Evolutionary conservation across 495 filamentous ascomycete species (phyloP).

Genomic region (Evernia prunastri): DNA sequence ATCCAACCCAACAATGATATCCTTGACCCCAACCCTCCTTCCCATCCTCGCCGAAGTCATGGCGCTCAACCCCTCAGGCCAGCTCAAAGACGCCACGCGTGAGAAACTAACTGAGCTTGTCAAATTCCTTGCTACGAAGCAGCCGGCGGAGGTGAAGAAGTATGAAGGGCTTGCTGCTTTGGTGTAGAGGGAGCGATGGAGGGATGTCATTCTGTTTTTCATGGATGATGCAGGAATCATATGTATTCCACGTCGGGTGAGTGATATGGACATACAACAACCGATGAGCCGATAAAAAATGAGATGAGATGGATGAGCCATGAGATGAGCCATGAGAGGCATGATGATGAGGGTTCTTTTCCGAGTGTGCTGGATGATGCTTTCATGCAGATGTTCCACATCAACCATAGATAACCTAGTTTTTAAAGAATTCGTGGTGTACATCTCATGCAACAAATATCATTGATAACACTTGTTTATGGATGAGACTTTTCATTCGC

Average conservation of each 20-base stretch:
- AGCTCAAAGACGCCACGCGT: slow-evolving; percentile 76
- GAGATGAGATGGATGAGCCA: not conserved
- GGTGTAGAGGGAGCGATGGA: slow-evolving; percentile 1
- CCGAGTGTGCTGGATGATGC: not conserved
- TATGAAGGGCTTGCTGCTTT: slow-evolving; percentile 25
- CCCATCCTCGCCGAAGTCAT: slow-evolving; percentile 78
- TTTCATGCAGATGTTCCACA: not conserved
- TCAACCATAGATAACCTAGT: too few species aligned
- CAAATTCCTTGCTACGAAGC: slow-evolving; percentile 57
- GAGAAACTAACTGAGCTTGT: slow-evolving; percentile 62
- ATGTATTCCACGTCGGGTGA: not conserved
- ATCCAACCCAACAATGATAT: slow-evolving; percentile 62
- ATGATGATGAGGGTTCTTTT: not conserved
- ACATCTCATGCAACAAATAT: too few species aligned
- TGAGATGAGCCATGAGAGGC: not conserved
- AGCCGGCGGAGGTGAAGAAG: slow-evolving; percentile 25
- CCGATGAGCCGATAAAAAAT: not conserved
- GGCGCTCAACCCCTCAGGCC: slow-evolving; percentile 58
- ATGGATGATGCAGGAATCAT: not conserved
- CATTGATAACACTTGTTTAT: too few species aligned
- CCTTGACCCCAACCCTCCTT: slow-evolving; percentile 69
- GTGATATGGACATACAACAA: not conserved
- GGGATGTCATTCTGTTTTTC: not conserved
- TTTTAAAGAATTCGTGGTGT: too few species aligned
- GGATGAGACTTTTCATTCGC: too few species aligned